phyloP scores from a whole-genome alignment of 495 filamentous ascomycete genomes.

The Opeltia flavorubescens region DNA sequence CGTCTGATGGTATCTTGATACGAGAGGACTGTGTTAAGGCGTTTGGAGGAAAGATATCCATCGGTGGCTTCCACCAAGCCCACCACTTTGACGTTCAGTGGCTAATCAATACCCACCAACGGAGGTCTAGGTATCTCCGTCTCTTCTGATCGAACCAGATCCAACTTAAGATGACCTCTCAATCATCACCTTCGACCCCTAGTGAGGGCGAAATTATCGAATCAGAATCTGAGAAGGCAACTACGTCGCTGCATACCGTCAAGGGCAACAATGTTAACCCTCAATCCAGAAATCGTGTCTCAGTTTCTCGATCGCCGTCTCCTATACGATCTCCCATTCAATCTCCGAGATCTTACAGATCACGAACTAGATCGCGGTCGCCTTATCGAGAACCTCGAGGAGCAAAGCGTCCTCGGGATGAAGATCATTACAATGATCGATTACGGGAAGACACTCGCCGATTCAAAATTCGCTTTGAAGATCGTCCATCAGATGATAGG shows the following conservation, averaged over 20 bases:
- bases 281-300: constrained; percentile 42
- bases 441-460: constrained; percentile 38
- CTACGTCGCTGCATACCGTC: constrained; percentile 61
- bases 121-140: background rate
- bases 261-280: constrained; percentile 66
- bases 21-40: too few relatives aligned
- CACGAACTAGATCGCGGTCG: constrained; percentile 23
- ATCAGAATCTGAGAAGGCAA: constrained; percentile 58
- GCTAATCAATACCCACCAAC: constrained; percentile 13
- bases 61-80: constrained; percentile 21
- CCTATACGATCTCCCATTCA: constrained; percentile 25
- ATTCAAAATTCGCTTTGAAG: constrained; percentile 49
- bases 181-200: constrained; percentile 31
- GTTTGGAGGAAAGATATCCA: background rate
- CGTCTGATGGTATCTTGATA: too few relatives aligned
- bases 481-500: constrained; percentile 26
- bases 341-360: constrained; percentile 28
- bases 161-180: constrained; percentile 24
- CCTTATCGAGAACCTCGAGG: constrained; percentile 35
- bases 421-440: constrained; percentile 39
- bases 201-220: constrained; percentile 84
- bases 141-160: background rate
- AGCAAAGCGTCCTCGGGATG: constrained; percentile 56
- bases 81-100: constrained; percentile 14
- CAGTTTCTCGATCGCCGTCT: constrained; percentile 37